phyloP scores from a whole-genome alignment of 805 yeast species.

The Candida jianshihensis region DNA sequence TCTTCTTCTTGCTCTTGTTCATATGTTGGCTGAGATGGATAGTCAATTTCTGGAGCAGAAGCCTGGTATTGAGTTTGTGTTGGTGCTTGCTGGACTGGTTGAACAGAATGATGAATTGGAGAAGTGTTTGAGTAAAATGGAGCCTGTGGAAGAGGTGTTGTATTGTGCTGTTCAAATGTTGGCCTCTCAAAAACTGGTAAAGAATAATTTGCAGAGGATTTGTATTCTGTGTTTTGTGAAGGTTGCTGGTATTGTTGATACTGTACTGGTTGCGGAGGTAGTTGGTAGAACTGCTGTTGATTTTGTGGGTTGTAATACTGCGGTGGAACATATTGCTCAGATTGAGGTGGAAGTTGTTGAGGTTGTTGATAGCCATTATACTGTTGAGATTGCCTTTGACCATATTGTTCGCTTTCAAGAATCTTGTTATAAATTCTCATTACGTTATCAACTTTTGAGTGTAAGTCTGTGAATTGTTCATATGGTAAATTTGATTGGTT shows the following conservation, averaged over 20 bases:
- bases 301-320: neutral
- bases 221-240: neutral
- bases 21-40: conserved; percentile 5
- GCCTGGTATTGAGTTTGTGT: neutral
- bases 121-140: neutral
- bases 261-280: no score
- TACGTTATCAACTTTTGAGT: conserved; percentile 70
- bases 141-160: neutral
- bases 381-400: conserved; percentile 18
- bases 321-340: no score
- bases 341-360: conserved; percentile 1
- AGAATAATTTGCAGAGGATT: neutral
- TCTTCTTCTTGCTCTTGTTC: conserved; percentile 14
- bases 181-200: neutral
- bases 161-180: neutral
- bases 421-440: conserved; percentile 70
- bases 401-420: conserved; percentile 28
- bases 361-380: neutral
- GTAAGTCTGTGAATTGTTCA: conserved; percentile 63
- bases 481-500: conserved; percentile 53
- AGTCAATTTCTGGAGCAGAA: conserved; percentile 3
- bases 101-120: conserved; percentile 3
- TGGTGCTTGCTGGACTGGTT: conserved; percentile 6
- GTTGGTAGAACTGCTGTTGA: conserved; percentile 1
- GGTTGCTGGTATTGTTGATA: conserved; percentile 2